Evolutionary conservation across 805 yeast genomes (phyloP), one percentile per base, ranked within the genome.

Genomic region (Ogataea trehalophila): DNA sequence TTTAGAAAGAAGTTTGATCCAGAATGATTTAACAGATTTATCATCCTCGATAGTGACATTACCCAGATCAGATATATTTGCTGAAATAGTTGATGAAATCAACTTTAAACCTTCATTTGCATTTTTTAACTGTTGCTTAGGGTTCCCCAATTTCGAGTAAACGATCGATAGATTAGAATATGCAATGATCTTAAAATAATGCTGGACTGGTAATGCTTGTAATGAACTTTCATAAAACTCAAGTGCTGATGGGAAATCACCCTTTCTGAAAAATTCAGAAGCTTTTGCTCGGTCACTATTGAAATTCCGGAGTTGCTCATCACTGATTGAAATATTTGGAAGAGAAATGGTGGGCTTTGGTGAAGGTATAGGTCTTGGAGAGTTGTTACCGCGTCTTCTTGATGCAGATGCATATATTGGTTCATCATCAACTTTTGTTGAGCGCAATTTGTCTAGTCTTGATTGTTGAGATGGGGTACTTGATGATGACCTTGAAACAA

Each of bases 101-200:
- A 74, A 54, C 1, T 50, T 51, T 14, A 83, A 53, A 0, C 82
- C 91, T 20, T 68, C 67, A 2, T 74, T 73, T 6, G 83, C 68
- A 46, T 69, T 72, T 4, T 59, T 63, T 16, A 73, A 60, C 2
- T 85, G 82, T 6, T 69, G 66, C 49, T 75, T 78, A 45, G 85
- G 74, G 54, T 87, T 81, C 1, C 97, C 97, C 0, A 80, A 64
- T 59, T 86, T 89, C 34, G 80, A 69, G 35, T 72, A 72, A 5
- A 87, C 79, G 0, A 83, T 73, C 0, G 94, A 82, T 29, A 92
- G 72, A 63, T 94, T 94, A 0, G 97, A 86, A 43, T 74, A 73
- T 2, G 88, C 77, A 18, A 91, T 71, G 3, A 91, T 75, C 16
- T 84, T 73, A 36, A 83, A 71, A 31, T 82, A 75, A 63, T 92